phyloP scores from a whole-genome alignment of 805 yeast species.

The Blastobotrys attinorum region DNA sequence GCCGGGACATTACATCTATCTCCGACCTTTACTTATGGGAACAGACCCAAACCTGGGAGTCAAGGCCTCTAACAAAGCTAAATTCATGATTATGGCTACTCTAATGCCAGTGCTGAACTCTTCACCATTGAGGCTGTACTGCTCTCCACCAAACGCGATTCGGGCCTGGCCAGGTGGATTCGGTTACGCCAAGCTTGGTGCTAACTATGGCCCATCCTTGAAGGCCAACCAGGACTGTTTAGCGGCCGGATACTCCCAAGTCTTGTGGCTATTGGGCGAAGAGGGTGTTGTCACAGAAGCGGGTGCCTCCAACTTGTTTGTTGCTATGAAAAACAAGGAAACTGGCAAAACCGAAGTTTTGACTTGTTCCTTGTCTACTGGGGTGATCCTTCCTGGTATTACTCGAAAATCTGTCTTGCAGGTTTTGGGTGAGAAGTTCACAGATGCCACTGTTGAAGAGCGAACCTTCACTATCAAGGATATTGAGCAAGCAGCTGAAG shows the following conservation, averaged over 20 bases:
- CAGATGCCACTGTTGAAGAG: slow-evolving; percentile 36
- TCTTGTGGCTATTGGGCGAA: slow-evolving; percentile 47
- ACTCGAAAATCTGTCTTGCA: slow-evolving; percentile 43
- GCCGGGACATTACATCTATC: slow-evolving; percentile 34
- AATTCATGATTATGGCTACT: slow-evolving; percentile 18
- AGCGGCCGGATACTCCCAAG: slow-evolving; percentile 41
- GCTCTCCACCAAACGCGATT: slow-evolving; percentile 40
- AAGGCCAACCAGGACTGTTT: slow-evolving; percentile 40
- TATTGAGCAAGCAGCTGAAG: slow-evolving; percentile 37
- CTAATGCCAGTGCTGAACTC: slow-evolving; percentile 34
- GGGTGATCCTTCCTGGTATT: slow-evolving; percentile 46
- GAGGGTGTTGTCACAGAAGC: slow-evolving; percentile 47
- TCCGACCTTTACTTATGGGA: slow-evolving; percentile 46
- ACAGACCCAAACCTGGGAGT: slow-evolving; percentile 43
- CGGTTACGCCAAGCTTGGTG: slow-evolving; percentile 47
- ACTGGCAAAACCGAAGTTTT: slow-evolving; percentile 39
- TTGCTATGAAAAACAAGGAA: slow-evolving; percentile 35
- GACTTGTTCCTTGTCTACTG: slow-evolving; percentile 44
- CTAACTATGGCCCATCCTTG: slow-evolving; percentile 48
- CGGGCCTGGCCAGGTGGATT: slow-evolving; percentile 55
- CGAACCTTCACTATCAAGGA: slow-evolving; percentile 41
- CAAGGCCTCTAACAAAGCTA: slow-evolving; percentile 33
- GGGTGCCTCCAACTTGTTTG: slow-evolving; percentile 48
- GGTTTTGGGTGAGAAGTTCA: slow-evolving; percentile 27
- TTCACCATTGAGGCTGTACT: slow-evolving; percentile 44